These are phyloP conservation scores for Cryomyces antarcticus DNA, from an alignment of 495 filamentous ascomycete species.

Conservation along the genomic window DNA sequence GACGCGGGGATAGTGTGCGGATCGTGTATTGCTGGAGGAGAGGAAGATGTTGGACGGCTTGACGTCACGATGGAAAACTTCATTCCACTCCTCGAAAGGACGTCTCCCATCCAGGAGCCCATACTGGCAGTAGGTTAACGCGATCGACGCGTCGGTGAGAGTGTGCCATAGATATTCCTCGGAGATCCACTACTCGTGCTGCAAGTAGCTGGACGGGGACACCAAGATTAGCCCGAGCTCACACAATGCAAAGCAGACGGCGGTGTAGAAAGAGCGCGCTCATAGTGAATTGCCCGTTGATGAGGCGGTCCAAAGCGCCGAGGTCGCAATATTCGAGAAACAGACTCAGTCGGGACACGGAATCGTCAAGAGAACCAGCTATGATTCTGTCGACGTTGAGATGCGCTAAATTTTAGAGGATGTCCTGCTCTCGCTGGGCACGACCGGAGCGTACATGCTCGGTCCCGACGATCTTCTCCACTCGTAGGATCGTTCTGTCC, in stretches of 20 bases:
- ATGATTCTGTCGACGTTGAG: slow-evolving; percentile 3
- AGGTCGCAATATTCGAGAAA: slow-evolving; percentile 9
- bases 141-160: slow-evolving; percentile 3
- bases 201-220: too few species aligned
- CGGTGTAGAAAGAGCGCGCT: too few species aligned
- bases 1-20: not conserved
- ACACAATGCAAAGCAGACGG: too few species aligned
- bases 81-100: slow-evolving; percentile 4
- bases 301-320: slow-evolving; percentile 1
- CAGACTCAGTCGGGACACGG: not conserved
- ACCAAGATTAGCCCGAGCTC: too few species aligned
- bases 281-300: not conserved
- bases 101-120: slow-evolving; percentile 1
- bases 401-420: not conserved
- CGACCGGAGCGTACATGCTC: not conserved
- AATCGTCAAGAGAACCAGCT: slow-evolving; percentile 2
- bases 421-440: not conserved
- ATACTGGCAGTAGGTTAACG: slow-evolving; percentile 6
- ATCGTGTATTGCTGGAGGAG: not conserved
- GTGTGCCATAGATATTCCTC: slow-evolving; percentile 6
- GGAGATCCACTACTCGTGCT: not conserved
- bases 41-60: slow-evolving; percentile 7
- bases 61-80: slow-evolving; percentile 10
- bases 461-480: not conserved
- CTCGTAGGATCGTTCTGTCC: too few species aligned